Conservation (phyloP, 2,329 filamentous ascomycete genomes). For the Chalaropsis thielavioides region DNA sequence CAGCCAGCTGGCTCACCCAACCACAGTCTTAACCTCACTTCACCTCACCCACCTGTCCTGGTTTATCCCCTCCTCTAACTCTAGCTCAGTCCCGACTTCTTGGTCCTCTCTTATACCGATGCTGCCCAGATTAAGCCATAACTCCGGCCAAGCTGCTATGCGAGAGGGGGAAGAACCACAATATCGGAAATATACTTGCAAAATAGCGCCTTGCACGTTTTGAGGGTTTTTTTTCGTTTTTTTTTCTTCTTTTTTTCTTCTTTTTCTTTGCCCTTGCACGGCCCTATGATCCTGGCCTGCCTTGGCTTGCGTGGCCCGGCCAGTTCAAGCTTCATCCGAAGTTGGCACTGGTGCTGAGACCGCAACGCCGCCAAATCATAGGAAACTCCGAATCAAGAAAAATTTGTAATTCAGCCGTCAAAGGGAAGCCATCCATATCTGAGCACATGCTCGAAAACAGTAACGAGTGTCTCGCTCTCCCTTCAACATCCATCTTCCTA, state of each 20-base stretch:
- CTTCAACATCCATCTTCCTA: too few relatives aligned
- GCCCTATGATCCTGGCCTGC: background rate
- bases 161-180: background rate
- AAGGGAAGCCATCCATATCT: too few relatives aligned
- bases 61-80: background rate
- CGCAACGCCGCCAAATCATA: too few relatives aligned
- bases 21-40: background rate
- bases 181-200: background rate
- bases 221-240: background rate
- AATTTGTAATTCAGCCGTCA: background rate
- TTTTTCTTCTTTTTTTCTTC: background rate
- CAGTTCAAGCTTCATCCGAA: too few relatives aligned
- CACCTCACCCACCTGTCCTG: background rate
- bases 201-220: background rate
- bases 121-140: background rate
- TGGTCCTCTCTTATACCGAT: background rate
- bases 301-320: background rate
- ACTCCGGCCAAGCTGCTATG: background rate
- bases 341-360: background rate
- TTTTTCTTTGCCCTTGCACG: background rate
- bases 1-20: background rate
- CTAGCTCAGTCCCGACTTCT: background rate
- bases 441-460: too few relatives aligned
- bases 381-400: background rate
- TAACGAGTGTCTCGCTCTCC: too few relatives aligned